Percentiles rank a stretch among this genome's conserved stretches.
These are phyloP conservation scores for Recurvomyces mirabilis DNA, from an alignment of 495 filamentous ascomycete species.

Conservation along the genomic window DNA sequence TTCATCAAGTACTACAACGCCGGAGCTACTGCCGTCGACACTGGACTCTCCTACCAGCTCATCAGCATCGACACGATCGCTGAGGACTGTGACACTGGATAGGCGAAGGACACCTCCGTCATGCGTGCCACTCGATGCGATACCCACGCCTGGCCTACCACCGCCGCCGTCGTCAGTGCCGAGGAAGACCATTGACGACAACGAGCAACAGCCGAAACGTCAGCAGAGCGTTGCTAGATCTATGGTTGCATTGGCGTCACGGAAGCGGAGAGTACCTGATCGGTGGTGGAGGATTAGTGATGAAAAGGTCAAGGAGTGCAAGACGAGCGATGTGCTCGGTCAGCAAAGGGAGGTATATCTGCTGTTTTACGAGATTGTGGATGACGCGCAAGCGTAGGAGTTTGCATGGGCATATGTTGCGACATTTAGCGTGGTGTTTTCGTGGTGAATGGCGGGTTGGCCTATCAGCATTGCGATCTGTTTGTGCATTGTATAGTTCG, in stretches of 20 bases:
- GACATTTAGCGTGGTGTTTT: slow-evolving; percentile 9
- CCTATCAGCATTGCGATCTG: too few species aligned
- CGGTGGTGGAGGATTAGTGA: slow-evolving; percentile 98
- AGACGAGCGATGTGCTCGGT: slow-evolving; percentile 74
- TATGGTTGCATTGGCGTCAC: slow-evolving; percentile 19
- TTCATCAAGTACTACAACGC: background rate
- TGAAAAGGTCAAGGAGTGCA: slow-evolving; percentile 89
- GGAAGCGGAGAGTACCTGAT: slow-evolving; percentile 44
- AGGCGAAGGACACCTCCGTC: slow-evolving; percentile 7
- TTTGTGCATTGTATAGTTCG: too few species aligned
- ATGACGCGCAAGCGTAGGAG: slow-evolving; percentile 6
- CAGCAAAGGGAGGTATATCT: slow-evolving; percentile 97
- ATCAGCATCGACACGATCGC: slow-evolving; percentile 13
- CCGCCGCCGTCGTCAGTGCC: too few species aligned
- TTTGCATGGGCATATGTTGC: too few species aligned
- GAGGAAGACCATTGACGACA: too few species aligned
- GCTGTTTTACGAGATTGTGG: slow-evolving; percentile 79
- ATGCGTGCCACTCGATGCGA: slow-evolving; percentile 17
- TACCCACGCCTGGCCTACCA: slow-evolving; percentile 18
- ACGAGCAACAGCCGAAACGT: slow-evolving; percentile 7
- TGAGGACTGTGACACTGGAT: background rate
- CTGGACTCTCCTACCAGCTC: slow-evolving; percentile 17
- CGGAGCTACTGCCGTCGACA: background rate
- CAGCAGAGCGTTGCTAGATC: slow-evolving; percentile 8
- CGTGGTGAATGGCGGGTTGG: too few species aligned